A percentile compares a stretch with the other conserved stretches of the same genome.
Evolutionary conservation across 306 rosid species (phyloP).

Genomic region (Sicyos baderoa): DNA sequence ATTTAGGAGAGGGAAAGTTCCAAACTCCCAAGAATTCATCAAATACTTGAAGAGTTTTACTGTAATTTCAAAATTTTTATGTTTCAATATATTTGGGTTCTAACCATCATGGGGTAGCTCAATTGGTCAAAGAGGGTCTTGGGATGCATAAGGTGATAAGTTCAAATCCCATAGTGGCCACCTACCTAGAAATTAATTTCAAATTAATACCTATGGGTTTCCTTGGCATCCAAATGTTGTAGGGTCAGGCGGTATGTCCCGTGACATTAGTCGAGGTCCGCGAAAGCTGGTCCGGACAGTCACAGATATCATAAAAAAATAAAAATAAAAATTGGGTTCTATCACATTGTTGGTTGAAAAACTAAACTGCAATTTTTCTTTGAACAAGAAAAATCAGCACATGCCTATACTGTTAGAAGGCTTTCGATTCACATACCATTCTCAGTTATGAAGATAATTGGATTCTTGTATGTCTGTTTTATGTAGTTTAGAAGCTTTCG

Average conservation of each 20-base stretch:
- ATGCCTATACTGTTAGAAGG: background rate
- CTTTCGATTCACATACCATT: slow-evolving; percentile 46
- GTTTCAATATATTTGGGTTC: background rate
- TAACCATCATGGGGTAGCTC: too few species aligned
- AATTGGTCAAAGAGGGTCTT: too few species aligned
- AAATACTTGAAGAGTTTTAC: background rate
- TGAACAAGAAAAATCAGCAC: background rate
- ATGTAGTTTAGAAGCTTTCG: slow-evolving; percentile 60
- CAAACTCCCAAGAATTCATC: background rate
- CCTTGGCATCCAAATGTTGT: too few species aligned
- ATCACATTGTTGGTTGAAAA: background rate
- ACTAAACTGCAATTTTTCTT: background rate
- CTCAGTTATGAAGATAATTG: slow-evolving; percentile 63
- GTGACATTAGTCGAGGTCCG: too few species aligned
- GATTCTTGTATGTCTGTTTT: slow-evolving; percentile 49
- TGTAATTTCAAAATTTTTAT: background rate
- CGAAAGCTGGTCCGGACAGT: too few species aligned
- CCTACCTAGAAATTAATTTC: too few species aligned
- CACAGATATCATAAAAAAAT: too few species aligned
- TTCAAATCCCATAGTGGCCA: too few species aligned
- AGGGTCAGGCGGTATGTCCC: too few species aligned
- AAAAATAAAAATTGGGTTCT: too few species aligned
- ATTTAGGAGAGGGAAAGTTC: background rate
- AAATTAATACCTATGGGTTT: too few species aligned
- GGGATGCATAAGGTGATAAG: too few species aligned